phyloP scores from a whole-genome alignment of 768 basidiomycete genomes.

The Ramaria rubella region DNA sequence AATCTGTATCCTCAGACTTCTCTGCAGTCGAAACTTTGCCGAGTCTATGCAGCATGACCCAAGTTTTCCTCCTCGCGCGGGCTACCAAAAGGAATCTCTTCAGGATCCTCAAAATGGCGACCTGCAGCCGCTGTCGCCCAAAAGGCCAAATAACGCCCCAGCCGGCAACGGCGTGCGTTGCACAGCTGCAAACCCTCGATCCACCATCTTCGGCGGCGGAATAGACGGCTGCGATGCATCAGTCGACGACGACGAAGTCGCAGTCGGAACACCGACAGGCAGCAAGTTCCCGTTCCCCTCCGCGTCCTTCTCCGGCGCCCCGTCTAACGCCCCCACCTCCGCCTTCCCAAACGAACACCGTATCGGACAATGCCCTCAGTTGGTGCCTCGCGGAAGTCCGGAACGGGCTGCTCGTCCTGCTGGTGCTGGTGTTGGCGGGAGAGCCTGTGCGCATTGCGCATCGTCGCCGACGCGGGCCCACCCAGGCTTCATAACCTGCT shows the following conservation, averaged over 20 bases:
- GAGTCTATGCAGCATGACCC: neutral
- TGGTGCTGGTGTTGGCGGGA: conserved; percentile 70
- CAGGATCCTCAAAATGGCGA: neutral
- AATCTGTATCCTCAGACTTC: neutral
- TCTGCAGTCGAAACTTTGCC: neutral
- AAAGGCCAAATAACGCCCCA: neutral
- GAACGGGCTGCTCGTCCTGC: conserved; percentile 33
- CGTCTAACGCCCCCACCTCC: neutral
- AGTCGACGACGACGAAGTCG: neutral
- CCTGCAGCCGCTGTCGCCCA: neutral
- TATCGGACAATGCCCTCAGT: conserved; percentile 62
- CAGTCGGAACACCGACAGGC: neutral
- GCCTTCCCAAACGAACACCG: conserved; percentile 64
- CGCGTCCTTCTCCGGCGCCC: neutral
- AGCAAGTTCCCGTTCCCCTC: neutral
- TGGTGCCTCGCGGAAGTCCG: conserved; percentile 40
- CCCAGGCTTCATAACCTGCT: conserved; percentile 51
- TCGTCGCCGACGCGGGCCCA: conserved; percentile 24
- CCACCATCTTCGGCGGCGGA: neutral
- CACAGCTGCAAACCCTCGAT: neutral
- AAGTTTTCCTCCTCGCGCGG: neutral
- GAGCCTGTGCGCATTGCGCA: conserved; percentile 29
- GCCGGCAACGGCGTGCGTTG: neutral
- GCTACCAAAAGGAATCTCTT: neutral
- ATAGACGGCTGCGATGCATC: neutral